Conservation (phyloP, 2,329 filamentous ascomycete genomes). For the Monilinia laxa region DNA sequence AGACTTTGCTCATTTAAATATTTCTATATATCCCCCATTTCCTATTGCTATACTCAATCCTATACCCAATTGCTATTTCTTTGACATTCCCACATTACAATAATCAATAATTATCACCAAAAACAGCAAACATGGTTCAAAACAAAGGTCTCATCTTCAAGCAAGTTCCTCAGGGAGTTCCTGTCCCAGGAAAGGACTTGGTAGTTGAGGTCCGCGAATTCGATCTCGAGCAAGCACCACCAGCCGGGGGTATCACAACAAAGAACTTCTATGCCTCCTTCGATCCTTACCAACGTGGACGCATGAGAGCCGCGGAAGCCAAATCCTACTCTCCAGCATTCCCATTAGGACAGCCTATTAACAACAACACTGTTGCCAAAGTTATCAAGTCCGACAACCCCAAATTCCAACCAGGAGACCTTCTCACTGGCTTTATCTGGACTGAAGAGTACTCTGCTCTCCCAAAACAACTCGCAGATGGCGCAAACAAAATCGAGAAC, state of each 20-base stretch:
- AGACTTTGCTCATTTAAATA: background rate
- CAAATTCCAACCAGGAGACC: slow-evolving; percentile 65
- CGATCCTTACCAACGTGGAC: slow-evolving; percentile 82
- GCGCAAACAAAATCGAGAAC: slow-evolving; percentile 62
- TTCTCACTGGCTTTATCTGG: slow-evolving; percentile 57
- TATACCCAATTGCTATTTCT: slow-evolving; percentile 12
- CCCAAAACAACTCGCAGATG: slow-evolving; percentile 44
- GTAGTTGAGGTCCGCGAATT: slow-evolving; percentile 64
- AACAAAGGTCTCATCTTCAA: slow-evolving; percentile 80
- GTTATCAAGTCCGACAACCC: slow-evolving; percentile 67
- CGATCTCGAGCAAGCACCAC: slow-evolving; percentile 60
- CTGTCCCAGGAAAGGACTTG: slow-evolving; percentile 70
- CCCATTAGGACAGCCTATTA: slow-evolving; percentile 60
- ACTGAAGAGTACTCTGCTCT: slow-evolving; percentile 67
- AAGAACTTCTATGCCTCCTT: slow-evolving; percentile 67
- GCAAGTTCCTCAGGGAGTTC: slow-evolving; percentile 62
- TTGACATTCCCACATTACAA: background rate
- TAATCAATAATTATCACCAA: background rate
- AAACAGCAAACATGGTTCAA: slow-evolving; percentile 45
- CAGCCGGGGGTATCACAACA: slow-evolving; percentile 65
- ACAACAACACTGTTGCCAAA: slow-evolving; percentile 62
- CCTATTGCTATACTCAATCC: background rate
- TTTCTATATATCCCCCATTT: background rate
- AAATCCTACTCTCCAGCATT: slow-evolving; percentile 70
- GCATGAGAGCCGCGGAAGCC: slow-evolving; percentile 64